Conservation (phyloP, 768 basidiomycete genomes). For the Mycena vulgaris region DNA sequence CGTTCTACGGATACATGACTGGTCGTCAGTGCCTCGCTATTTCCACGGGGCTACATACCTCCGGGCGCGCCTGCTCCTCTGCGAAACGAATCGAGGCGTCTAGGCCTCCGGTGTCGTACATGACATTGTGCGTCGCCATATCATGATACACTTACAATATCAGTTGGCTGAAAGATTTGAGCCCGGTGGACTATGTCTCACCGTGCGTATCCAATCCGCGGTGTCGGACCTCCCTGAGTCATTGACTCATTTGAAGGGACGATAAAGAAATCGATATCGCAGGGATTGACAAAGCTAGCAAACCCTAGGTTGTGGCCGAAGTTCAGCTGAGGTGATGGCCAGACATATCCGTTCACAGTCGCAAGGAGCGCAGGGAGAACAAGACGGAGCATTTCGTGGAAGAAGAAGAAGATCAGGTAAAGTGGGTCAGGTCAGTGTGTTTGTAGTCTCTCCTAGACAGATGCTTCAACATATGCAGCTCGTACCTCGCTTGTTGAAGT, state of each 20-base stretch:
- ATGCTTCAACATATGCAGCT: too few species aligned
- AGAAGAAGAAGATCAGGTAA: conserved; percentile 17
- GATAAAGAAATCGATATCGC: background rate
- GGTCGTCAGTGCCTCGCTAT: background rate
- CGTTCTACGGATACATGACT: background rate
- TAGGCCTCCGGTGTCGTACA: conserved; percentile 44
- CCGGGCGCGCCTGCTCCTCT: conserved; percentile 30
- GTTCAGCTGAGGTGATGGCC: conserved; percentile 20
- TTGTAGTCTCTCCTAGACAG: too few species aligned
- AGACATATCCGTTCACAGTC: conserved; percentile 2
- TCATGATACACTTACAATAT: conserved; percentile 42
- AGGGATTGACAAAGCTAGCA: conserved; percentile 2
- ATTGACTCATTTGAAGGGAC: too few species aligned
- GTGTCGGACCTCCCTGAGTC: background rate
- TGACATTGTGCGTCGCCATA: conserved; percentile 43
- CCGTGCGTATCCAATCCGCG: conserved; percentile 28
- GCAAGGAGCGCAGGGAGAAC: conserved; percentile 13
- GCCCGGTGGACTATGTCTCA: background rate
- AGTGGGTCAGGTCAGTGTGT: too few species aligned
- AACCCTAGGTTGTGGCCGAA: background rate
- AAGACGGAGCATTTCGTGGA: conserved; percentile 19
- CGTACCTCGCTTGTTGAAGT: too few species aligned
- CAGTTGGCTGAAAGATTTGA: background rate
- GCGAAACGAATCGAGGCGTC: conserved; percentile 46
- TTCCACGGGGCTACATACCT: background rate